phyloP scores from a whole-genome alignment of 805 yeast species.

The Saccharomycopsis oosterbeekiorum region DNA sequence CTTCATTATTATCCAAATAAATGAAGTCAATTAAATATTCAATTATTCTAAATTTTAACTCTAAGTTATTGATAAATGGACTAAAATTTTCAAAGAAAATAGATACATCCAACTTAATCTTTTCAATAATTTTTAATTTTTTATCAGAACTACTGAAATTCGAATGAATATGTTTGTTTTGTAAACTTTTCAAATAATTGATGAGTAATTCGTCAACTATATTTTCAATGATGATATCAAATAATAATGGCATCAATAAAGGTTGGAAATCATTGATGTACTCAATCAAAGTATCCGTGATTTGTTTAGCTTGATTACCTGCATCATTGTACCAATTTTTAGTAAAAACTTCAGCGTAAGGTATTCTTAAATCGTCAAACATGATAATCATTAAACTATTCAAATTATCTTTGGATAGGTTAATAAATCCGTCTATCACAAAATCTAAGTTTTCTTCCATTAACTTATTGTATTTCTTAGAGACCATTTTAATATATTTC shows the following conservation, averaged over 20 bases:
- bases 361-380: slow-evolving; percentile 58
- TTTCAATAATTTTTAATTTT: slow-evolving; percentile 36
- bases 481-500: slow-evolving; percentile 54
- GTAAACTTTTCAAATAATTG: slow-evolving; percentile 39
- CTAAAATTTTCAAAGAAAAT: slow-evolving; percentile 44
- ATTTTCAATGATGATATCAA: slow-evolving; percentile 44
- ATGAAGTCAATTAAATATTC: slow-evolving; percentile 53
- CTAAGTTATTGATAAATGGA: slow-evolving; percentile 32
- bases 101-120: slow-evolving; percentile 53
- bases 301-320: slow-evolving; percentile 47
- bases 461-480: slow-evolving; percentile 49
- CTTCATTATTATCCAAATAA: slow-evolving; percentile 35
- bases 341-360: slow-evolving; percentile 52
- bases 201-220: slow-evolving; percentile 42
- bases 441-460: slow-evolving; percentile 50
- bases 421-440: slow-evolving; percentile 72
- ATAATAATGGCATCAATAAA: slow-evolving; percentile 42
- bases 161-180: slow-evolving; percentile 31
- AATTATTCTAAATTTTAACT: slow-evolving; percentile 44
- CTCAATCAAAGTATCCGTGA: slow-evolving; percentile 66
- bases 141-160: slow-evolving; percentile 30
- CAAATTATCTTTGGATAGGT: slow-evolving; percentile 58
- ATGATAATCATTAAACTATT: slow-evolving; percentile 48
- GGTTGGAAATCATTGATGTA: slow-evolving; percentile 56
- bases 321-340: slow-evolving; percentile 58